Evolutionary conservation across 306 rosid species (phyloP), one percentile per base, ranked within the genome.

Genomic region (Vigna hirtella): DNA sequence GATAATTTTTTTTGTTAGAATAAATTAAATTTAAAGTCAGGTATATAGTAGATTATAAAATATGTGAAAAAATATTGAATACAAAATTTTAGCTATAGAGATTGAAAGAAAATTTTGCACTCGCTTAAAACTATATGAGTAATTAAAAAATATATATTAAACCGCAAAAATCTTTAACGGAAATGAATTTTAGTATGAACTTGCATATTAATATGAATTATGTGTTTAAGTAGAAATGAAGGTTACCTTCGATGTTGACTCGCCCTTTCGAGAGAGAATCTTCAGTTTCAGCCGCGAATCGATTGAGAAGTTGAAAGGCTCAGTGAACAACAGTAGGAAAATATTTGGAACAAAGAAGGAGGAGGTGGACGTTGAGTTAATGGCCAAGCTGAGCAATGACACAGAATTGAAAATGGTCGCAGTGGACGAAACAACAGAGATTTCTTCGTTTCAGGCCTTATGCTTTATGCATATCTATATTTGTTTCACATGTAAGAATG

Each of bases 401-500:
- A 12, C 79, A 1, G 71, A 77, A n/a, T 52, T 0, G 45, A 82
- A 72, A 28, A 28, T 3, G 32, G 32, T 28, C 4, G 4, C 32
- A 28, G 32, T 3, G 32, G 32, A 4, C 4, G 4, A 28, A 78
- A 26, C 80, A 64, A 4, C 7, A 1, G 92, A 89, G 22, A 85
- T 94, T 13, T 94, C 98, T 7, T 90, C 98, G 79, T 94, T 94
- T 70, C 96, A 92, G 69, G 88, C 98, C 0, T 76, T 94, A 11
- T 82, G 92, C 38, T 71, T 24, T 51, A 12, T 40, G 32, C 2
- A 2, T 52, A 8, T 20, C 64, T 36, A 18, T 36, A 5, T 28
- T 72, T 11, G 24, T 72, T 51, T 24, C 58, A 49, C 64, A 34
- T 61, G 8, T n/a, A 55, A n/a, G 30, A 78, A 30, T 69, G 43